Evolutionary conservation across 1,139 yeast genomes (phyloP), one percentile per base, ranked within the genome.

Genomic region (Ogataea hybrid): DNA sequence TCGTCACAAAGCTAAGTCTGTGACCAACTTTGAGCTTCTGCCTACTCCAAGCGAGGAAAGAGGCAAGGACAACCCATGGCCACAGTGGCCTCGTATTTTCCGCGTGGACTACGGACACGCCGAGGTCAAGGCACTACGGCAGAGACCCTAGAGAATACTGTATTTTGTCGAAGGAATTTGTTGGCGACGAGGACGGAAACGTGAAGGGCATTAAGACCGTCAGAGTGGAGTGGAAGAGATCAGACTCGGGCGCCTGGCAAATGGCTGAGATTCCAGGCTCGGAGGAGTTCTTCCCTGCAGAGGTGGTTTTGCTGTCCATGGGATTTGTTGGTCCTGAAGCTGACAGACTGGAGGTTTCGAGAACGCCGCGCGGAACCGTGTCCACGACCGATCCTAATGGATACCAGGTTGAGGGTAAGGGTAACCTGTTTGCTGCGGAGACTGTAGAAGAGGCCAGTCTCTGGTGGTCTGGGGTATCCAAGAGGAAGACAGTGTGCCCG

Each of bases 401-500:
- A 32, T 89, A 90, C 74, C 74, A 77, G 52, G 90, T 88, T 44
- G 70, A 69, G 28, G 73, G 70, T 37, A 73, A 71, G 35, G 77
- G 70, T 41, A 89, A 88, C 57, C 62, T 89, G 50, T 92, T 89
- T 63, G 88, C 97, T 42, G 97, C 97, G 98, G 98, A 69, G 98
- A 92, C 68, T 92, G 97, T 71, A 84, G 98, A 73, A 84, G 98
- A 69, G 98, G 98, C 25, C 98, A 92, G 72, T 88, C 96, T 4
- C 79, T 92, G 64, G 94, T 92, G 64, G 98, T 92, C 45, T 92
- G 98, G 97, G 98, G 97, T 69, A 92, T 92, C 57, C 97, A 92
- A 70, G 98, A 92, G 98, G 98, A 56, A 82, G 97, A 71, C 97
- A 92, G 68, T 87, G 96, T 77, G 98, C 98, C 30, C 79, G 96